Base-by-base conservation (phyloP, 106 monocot genomes). In the Dioscorea zingiberensis region DNA sequence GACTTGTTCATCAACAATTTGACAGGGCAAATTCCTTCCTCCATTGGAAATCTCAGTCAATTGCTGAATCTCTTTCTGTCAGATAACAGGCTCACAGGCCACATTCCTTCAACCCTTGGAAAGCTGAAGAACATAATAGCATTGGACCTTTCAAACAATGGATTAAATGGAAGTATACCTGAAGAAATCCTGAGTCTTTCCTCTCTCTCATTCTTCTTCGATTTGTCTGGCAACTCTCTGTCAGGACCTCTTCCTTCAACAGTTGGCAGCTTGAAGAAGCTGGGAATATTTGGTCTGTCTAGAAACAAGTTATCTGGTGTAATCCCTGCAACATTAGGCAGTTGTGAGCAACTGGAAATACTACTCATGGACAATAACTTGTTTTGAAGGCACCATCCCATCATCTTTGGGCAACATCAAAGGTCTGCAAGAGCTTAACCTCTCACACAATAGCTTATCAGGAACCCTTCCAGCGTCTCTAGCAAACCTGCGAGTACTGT, bases 51-150 rank as follows among this genome's bases (percentile, higher is more conserved):
- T 28, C 19, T 62, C 27, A 62, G 12, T 19, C 11, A 32, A 17
- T 7, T 62, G 29, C 11, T 16, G 13, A 1, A 11, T 30, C 18
- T 62, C 10, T 18, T 14, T 6, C 17, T 62, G 19, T 62, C 13
- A 3, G 23, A 21, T 14, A 59, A 59, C 5, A 26, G 7, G 0
- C 26, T 59, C 25, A 24, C 22, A 24, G 59, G 59, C 26, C 26
- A 2, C 14, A 59, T 59, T 59, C 59, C 59, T 59, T 59, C 59
- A 59, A 59, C 21, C 23, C 14, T 59, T 26, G 59, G 59, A 24
- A 59, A 59, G 3, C 59, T 59, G 21, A 18, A 59, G 23, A 21
- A 59, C 14, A 14, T 59, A 59, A 0, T 1, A 21, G 1, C 26
- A 24, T 8, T 59, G 21, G 59, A 59, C 13, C 59, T 59, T 13